Percentiles rank a stretch among this genome's conserved stretches.
Conservation (phyloP, 2,329 filamentous ascomycete species). For the Rachicladosporium sp. region DNA sequence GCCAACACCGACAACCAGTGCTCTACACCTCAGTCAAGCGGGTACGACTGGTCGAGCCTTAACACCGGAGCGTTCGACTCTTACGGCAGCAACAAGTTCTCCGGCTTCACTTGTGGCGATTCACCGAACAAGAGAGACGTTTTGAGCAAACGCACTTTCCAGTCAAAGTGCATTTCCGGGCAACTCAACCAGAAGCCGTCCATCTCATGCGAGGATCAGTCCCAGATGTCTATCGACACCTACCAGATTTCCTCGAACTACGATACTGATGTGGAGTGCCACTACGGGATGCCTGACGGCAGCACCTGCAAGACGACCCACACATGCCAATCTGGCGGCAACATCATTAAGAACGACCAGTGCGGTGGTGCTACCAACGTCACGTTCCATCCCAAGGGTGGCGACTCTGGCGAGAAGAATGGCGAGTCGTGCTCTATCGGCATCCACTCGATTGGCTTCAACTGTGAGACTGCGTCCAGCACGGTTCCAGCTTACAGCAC, state of each 20-base stretch:
- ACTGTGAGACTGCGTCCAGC: slow-evolving; percentile 44
- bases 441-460: slow-evolving; percentile 62
- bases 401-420: slow-evolving; percentile 23
- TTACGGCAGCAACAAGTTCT: slow-evolving; percentile 65
- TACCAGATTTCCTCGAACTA: slow-evolving; percentile 63
- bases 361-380: slow-evolving; percentile 85
- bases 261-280: slow-evolving; percentile 69
- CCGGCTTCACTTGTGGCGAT: slow-evolving; percentile 57
- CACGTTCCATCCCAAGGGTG: slow-evolving; percentile 44
- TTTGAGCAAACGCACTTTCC: slow-evolving; percentile 33
- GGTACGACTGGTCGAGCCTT: slow-evolving; percentile 62
- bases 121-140: slow-evolving; percentile 48
- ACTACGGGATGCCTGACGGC: slow-evolving; percentile 77
- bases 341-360: slow-evolving; percentile 67
- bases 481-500: slow-evolving; percentile 14
- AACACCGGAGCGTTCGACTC: slow-evolving; percentile 45
- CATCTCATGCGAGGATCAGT: slow-evolving; percentile 34
- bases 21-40: slow-evolving; percentile 52
- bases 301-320: slow-evolving; percentile 67
- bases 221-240: slow-evolving; percentile 61
- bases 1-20: slow-evolving; percentile 68
- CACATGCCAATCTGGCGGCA: slow-evolving; percentile 54
- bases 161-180: slow-evolving; percentile 31
- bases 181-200: slow-evolving; percentile 32
- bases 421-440: slow-evolving; percentile 56